Evolutionary conservation across 257 asterid genomes (phyloP).

Genomic region (Nicotiana knightiana): DNA sequence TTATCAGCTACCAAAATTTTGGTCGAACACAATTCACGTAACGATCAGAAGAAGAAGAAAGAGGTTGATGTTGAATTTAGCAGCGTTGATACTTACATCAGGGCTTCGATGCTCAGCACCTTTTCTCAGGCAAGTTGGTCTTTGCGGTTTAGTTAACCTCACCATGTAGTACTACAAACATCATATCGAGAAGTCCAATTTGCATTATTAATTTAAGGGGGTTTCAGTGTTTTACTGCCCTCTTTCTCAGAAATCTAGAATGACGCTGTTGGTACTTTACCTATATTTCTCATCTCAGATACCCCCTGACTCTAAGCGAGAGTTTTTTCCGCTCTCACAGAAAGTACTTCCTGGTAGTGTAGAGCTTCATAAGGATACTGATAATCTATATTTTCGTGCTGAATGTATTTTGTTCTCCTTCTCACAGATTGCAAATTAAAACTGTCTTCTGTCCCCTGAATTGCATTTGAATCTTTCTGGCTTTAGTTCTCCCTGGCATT

Average conservation of each 20-base stretch:
- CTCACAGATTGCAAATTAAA: neutral
- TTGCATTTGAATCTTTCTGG: neutral
- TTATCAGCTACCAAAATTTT: slow-evolving; percentile 50
- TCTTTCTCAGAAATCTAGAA: neutral
- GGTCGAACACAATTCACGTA: slow-evolving; percentile 34
- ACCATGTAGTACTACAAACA: neutral
- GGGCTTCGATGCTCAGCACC: slow-evolving; percentile 61
- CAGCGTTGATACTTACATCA: slow-evolving; percentile 65
- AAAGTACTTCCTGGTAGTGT: neutral
- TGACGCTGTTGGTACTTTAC: neutral
- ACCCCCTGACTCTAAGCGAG: neutral
- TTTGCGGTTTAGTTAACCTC: slow-evolving; percentile 3
- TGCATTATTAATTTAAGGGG: neutral
- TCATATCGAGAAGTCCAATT: neutral
- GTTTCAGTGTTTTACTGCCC: neutral
- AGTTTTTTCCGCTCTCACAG: neutral
- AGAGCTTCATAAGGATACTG: neutral
- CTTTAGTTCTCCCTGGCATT: neutral
- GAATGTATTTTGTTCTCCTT: no score
- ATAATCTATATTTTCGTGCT: neutral
- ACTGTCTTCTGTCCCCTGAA: neutral
- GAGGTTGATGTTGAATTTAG: slow-evolving; percentile 44
- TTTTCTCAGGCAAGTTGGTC: slow-evolving; percentile 73
- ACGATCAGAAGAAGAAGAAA: slow-evolving; percentile 34
- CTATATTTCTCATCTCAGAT: slow-evolving; percentile 1